These are phyloP conservation scores for Rubus parviflorus DNA, from an alignment of 306 rosid genomes.

Conservation along the genomic window DNA sequence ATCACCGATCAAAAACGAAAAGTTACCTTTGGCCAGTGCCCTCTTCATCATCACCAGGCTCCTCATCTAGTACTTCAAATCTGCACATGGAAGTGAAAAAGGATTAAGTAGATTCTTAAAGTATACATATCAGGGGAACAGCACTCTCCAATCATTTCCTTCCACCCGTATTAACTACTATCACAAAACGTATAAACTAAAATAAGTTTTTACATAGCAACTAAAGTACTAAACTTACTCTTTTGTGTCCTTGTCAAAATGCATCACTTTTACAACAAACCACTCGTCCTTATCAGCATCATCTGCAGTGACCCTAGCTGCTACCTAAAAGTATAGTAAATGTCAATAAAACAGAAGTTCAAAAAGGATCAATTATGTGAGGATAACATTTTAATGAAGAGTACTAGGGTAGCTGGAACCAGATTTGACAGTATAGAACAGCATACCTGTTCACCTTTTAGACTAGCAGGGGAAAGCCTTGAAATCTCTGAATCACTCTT, in stretches of 20 bases:
- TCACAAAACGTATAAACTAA: neutral
- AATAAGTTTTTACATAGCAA: neutral
- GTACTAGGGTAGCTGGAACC: neutral
- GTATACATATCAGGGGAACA: neutral
- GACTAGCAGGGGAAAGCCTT: slow-evolving; percentile 69
- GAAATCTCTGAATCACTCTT: slow-evolving; percentile 80
- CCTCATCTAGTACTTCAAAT: slow-evolving; percentile 95
- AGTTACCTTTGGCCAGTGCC: slow-evolving; percentile 73
- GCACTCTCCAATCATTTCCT: neutral
- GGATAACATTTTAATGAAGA: slow-evolving; percentile 6
- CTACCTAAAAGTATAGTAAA: slow-evolving; percentile 62
- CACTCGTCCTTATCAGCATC: slow-evolving; percentile 94
- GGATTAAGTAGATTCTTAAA: slow-evolving; percentile 3
- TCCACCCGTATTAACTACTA: neutral
- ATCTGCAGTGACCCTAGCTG: slow-evolving; percentile 85
- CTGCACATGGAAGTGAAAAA: slow-evolving; percentile 38
- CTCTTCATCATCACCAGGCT: slow-evolving; percentile 96
- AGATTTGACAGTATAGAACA: slow-evolving; percentile 11
- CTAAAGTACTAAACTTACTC: slow-evolving; percentile 57
- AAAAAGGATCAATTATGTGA: slow-evolving; percentile 7
- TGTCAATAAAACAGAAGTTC: slow-evolving; percentile 19
- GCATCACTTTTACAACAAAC: slow-evolving; percentile 92
- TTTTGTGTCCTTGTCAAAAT: slow-evolving; percentile 89
- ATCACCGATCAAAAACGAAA: neutral
- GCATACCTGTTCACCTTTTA: slow-evolving; percentile 90